Percentiles rank a stretch among this genome's conserved stretches.
phyloP scores from a whole-genome alignment of 306 rosid species.

The Rosa multiflora region DNA sequence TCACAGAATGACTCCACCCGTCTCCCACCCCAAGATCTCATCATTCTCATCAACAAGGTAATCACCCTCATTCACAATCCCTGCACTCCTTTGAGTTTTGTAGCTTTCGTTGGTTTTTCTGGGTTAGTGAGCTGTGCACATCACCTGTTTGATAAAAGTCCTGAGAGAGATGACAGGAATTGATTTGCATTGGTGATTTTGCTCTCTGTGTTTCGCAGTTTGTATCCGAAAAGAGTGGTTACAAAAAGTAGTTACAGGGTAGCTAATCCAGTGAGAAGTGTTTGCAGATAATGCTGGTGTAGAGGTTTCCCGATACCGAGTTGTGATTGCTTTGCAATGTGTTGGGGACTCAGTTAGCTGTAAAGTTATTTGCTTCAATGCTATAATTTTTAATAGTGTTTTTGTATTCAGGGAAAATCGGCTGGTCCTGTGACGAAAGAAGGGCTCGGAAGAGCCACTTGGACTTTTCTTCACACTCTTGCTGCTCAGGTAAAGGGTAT shows the following conservation, averaged over 20 bases:
- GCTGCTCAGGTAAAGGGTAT: conserved; percentile 75
- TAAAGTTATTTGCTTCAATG: background rate
- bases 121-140: background rate
- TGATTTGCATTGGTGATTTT: background rate
- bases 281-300: background rate
- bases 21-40: conserved; percentile 32
- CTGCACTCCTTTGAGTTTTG: background rate
- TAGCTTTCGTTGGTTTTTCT: background rate
- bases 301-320: background rate
- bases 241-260: no score
- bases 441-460: no score
- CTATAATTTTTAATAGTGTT: conserved; percentile 6
- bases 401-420: conserved; percentile 42
- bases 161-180: conserved; percentile 14
- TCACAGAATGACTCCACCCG: conserved; percentile 24
- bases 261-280: no score
- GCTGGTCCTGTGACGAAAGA: no score
- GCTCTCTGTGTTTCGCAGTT: background rate
- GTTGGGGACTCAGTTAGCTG: background rate
- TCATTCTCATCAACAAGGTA: conserved; percentile 40
- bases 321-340: background rate
- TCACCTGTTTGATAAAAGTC: conserved; percentile 24
- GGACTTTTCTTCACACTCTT: conserved; percentile 60
- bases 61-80: conserved; percentile 1
- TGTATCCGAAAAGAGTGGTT: background rate